Base-by-base conservation (phyloP, 768 basidiomycete species). In the Phylloporus sp. region DNA sequence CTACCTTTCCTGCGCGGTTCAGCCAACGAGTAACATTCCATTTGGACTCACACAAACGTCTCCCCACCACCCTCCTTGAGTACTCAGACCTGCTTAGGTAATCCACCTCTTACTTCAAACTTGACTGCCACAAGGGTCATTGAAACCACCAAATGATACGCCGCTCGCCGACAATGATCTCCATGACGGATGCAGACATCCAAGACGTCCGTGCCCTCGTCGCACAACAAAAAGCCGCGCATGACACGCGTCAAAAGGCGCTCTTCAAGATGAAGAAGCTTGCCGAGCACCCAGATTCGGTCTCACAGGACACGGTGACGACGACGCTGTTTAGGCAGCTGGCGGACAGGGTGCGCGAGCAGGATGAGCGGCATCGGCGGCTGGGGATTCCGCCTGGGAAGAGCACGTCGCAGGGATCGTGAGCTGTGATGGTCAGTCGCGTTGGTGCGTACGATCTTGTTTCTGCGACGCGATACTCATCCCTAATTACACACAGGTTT, bases 121-220 rank as follows among this genome's bases (percentile, higher is more conserved):
- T n/a, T n/a, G n/a, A n/a, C n/a, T n/a, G n/a, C n/a, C n/a, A n/a
- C n/a, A n/a, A n/a, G n/a, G n/a, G n/a, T n/a, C n/a, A n/a, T n/a
- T n/a, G n/a, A n/a, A n/a, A n/a, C n/a, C n/a, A n/a, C n/a, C n/a
- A n/a, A 6, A 83, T 92, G 90, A 87, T 92, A 63, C 82, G 90
- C 45, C 77, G 89, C 44, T 76, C 78, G 20, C 88, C 90, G 6
- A 89, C 89, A 2, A 76, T 86, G 49, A 86, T 92, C 56, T 79
- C 78, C 26, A 82, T 92, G 80, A 80, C 74, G 54, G 88, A 91
- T 66, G 67, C 75, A 20, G 90, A 91, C 65, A 84, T 92, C 26
- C 85, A 91, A 71, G 88, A 89, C 55, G 74, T 91, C 36, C 81
- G 88, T 36, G 80, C 84, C 44, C 67, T 84, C 61, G 73, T 78